Evolutionary conservation across 495 filamentous ascomycete species (phyloP).

Genomic region (Alectoria sarmentosa): DNA sequence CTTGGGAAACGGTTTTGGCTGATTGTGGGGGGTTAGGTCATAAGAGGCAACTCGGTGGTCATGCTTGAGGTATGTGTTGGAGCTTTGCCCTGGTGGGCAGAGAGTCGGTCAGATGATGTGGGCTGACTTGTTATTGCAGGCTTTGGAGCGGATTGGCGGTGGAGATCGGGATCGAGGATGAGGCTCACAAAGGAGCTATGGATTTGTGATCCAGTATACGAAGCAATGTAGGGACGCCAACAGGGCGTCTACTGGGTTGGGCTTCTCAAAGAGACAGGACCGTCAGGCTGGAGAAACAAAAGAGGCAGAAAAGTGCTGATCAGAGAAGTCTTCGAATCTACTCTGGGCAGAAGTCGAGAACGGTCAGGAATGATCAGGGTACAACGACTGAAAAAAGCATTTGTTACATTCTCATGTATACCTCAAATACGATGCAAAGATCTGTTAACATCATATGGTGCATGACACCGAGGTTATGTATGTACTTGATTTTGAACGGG

Average conservation of each 20-base stretch:
- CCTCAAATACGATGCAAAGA: background rate
- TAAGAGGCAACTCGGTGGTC: constrained; percentile 91
- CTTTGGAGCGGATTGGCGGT: constrained; percentile 27
- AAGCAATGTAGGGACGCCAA: background rate
- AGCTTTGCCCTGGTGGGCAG: background rate
- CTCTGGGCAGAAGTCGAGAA: background rate
- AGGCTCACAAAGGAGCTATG: background rate
- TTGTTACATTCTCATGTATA: background rate
- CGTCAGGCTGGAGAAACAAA: too few species aligned
- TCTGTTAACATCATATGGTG: background rate
- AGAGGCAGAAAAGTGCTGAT: background rate
- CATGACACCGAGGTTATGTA: background rate
- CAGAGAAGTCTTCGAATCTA: background rate
- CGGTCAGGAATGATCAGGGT: too few species aligned
- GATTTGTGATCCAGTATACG: background rate
- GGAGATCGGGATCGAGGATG: constrained; percentile 18
- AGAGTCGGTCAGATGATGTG: background rate
- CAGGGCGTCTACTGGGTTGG: background rate
- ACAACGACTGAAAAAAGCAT: background rate
- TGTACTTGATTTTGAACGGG: background rate
- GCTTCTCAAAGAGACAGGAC: too few species aligned
- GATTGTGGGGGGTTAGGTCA: constrained; percentile 41
- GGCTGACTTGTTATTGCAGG: constrained; percentile 11
- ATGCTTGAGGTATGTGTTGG: constrained; percentile 71
- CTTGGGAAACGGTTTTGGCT: background rate